These are phyloP conservation scores for Steccherinum ochraceum DNA, from an alignment of 768 basidiomycete genomes.

Conservation along the genomic window DNA sequence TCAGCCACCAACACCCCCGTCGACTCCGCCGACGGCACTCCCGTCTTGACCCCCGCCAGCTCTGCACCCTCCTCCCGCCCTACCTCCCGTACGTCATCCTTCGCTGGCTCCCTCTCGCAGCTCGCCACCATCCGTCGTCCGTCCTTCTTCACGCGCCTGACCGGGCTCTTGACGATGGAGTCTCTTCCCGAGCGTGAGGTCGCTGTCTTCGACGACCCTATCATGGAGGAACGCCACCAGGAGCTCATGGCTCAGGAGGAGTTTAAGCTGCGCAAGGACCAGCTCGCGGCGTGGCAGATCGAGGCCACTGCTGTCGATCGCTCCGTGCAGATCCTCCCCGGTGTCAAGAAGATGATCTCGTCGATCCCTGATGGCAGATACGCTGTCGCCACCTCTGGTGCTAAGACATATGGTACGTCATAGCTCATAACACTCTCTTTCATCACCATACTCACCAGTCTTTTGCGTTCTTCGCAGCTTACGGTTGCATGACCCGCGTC, in stretches of 20 bases:
- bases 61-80: constrained; percentile 38
- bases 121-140: constrained; percentile 34
- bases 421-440: neutral
- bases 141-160: constrained; percentile 38
- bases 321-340: constrained; percentile 65
- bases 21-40: constrained; percentile 34
- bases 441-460: constrained; percentile 4
- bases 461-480: constrained; percentile 29
- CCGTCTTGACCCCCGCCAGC: constrained; percentile 31
- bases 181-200: constrained; percentile 26
- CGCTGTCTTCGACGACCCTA: constrained; percentile 26
- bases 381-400: constrained; percentile 70
- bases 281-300: constrained; percentile 44
- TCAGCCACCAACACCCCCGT: constrained; percentile 20
- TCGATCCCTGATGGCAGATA: constrained; percentile 61
- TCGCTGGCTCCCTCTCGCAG: constrained; percentile 21
- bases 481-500: constrained; percentile 66
- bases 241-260: constrained; percentile 25
- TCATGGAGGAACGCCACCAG: constrained; percentile 28
- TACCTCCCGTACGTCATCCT: constrained; percentile 39
- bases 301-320: constrained; percentile 54
- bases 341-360: constrained; percentile 57
- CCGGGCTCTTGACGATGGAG: constrained; percentile 31
- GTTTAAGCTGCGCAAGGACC: constrained; percentile 23
- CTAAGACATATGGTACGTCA: constrained; percentile 57